Evolutionary conservation across 164 flowering plant genomes (phyloP).

Genomic region (Vitis vinifera): ASM3070453v1 NC_081820.1:17384001-17384500

Average conservation of each 20-base stretch:
- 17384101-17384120: neutral
- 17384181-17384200: constrained; percentile 25
- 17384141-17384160: neutral
- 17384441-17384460: too few relatives aligned
- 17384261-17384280: neutral
- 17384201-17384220: constrained; percentile 21
- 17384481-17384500: too few relatives aligned
- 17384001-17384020: too few relatives aligned
- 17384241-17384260: neutral
- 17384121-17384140: neutral
- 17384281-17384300: neutral
- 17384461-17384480: too few relatives aligned
- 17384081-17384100: neutral
- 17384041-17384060: too few relatives aligned
- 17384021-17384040: too few relatives aligned
- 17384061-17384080: too few relatives aligned
- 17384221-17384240: constrained; percentile 20
- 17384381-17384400: neutral
- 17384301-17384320: neutral
- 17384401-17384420: too few relatives aligned
- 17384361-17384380: too few relatives aligned
- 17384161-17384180: constrained; percentile 23
- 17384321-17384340: too few relatives aligned
- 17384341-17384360: too few relatives aligned
- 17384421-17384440: too few relatives aligned